phyloP scores from a whole-genome alignment of 768 basidiomycete genomes.

The Podaxis sp. region DNA sequence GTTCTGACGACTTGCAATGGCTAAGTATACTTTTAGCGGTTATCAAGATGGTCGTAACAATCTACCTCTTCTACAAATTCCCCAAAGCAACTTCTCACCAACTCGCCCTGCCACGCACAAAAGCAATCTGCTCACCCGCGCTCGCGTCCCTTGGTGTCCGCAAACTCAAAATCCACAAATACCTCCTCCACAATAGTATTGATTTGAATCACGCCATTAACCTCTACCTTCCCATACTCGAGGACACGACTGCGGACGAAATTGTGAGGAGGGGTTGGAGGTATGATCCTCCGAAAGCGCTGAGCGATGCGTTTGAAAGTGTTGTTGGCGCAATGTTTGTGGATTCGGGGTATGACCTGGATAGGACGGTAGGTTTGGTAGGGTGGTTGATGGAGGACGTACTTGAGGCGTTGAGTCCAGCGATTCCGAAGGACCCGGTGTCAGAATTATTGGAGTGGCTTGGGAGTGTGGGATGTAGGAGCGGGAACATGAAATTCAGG shows the following conservation, averaged over 20 bases:
- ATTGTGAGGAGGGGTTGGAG: conserved; percentile 74
- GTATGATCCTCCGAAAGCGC: conserved; percentile 81
- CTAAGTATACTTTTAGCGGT: conserved; percentile 44
- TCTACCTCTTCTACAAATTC: conserved; percentile 69
- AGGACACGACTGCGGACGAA: conserved; percentile 52
- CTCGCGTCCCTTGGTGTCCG: conserved; percentile 69
- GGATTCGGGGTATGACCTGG: conserved; percentile 75
- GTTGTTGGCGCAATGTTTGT: conserved; percentile 81
- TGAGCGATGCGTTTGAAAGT: conserved; percentile 85
- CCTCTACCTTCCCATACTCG: conserved; percentile 58
- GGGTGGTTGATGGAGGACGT: conserved; percentile 68
- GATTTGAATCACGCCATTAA: conserved; percentile 65
- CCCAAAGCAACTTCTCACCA: conserved; percentile 73
- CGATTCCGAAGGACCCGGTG: conserved; percentile 67
- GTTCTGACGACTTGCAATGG: not conserved
- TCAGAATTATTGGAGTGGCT: conserved; percentile 71
- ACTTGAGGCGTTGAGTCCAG: conserved; percentile 55
- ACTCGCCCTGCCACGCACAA: conserved; percentile 67
- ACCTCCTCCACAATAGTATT: conserved; percentile 66
- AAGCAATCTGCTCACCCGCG: conserved; percentile 71
- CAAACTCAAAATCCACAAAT: conserved; percentile 63
- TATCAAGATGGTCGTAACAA: conserved; percentile 68
- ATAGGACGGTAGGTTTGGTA: conserved; percentile 58
- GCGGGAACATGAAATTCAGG: conserved; percentile 23
- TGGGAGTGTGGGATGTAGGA: conserved; percentile 53